phyloP scores from a whole-genome alignment of 2,329 filamentous ascomycete genomes.

The Cladosporium phlei region DNA sequence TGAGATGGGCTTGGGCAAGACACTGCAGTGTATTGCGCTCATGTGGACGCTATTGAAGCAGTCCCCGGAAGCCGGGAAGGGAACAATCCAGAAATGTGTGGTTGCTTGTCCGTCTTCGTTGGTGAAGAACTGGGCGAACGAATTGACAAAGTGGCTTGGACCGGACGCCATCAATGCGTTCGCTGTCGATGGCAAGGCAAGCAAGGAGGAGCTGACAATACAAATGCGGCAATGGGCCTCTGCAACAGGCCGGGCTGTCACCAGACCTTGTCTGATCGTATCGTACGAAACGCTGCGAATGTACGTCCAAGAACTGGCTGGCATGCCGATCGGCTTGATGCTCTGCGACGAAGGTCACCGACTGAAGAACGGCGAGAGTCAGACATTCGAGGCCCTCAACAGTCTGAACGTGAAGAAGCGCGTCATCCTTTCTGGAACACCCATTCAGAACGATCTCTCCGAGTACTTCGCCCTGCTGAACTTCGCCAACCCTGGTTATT shows the following conservation, averaged over 20 bases:
- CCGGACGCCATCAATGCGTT: conserved; percentile 87
- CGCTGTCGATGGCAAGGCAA: conserved; percentile 92
- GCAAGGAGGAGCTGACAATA: conserved; percentile 84
- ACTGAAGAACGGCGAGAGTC: conserved; percentile 92
- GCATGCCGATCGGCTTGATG: conserved; percentile 85
- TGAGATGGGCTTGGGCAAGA: conserved; percentile 97
- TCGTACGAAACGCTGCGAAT: conserved; percentile 94
- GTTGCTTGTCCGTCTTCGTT: conserved; percentile 95
- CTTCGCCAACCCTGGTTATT: conserved; percentile 89
- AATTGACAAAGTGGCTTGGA: conserved; percentile 93
- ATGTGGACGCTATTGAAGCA: conserved; percentile 97
- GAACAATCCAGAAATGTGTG: conserved; percentile 92
- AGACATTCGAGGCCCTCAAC: conserved; percentile 89
- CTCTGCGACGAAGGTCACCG: conserved; percentile 96
- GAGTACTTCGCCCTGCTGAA: conserved; percentile 96
- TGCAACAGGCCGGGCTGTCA: conserved; percentile 80
- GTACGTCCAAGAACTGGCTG: conserved; percentile 83
- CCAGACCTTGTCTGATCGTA: conserved; percentile 90
- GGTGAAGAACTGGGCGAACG: conserved; percentile 97
- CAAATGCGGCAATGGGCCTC: conserved; percentile 96
- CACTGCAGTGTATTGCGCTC: conserved; percentile 90
- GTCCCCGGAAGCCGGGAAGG: conserved; percentile 87
- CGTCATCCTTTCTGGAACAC: conserved; percentile 93
- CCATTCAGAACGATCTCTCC: conserved; percentile 96
- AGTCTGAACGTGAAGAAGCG: conserved; percentile 82